These are phyloP conservation scores for Chalciporus pseudorubinellus DNA, from an alignment of 768 basidiomycete genomes.

Conservation along the genomic window DNA sequence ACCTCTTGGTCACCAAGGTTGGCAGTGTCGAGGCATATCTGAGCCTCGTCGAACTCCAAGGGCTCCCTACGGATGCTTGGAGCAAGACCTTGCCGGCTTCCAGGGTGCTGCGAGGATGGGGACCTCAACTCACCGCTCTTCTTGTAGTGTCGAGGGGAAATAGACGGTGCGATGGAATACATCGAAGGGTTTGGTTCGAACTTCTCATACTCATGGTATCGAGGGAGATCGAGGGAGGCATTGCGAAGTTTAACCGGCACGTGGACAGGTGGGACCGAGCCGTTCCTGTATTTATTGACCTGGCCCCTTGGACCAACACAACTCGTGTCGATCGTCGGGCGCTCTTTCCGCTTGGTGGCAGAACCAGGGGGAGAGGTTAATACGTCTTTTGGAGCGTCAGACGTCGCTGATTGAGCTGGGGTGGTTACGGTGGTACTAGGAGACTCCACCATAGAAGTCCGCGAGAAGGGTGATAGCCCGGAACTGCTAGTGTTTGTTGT, in stretches of 20 bases:
- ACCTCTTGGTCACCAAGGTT: conserved; percentile 30
- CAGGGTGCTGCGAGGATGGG: conserved; percentile 24
- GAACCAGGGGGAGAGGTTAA: conserved; percentile 14
- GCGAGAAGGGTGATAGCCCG: conserved; percentile 29
- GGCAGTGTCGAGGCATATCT: conserved; percentile 32
- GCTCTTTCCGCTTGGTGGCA: conserved; percentile 27
- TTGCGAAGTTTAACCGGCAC: conserved; percentile 30
- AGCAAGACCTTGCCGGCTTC: conserved; percentile 25
- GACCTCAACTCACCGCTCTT: conserved; percentile 21
- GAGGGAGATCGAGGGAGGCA: conserved; percentile 31
- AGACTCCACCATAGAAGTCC: conserved; percentile 24
- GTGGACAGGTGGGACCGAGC: conserved; percentile 31
- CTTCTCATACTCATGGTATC: conserved; percentile 20
- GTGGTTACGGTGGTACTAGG: conserved; percentile 28
- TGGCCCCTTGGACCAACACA: conserved; percentile 31
- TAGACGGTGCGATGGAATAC: conserved; percentile 31
- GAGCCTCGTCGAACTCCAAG: conserved; percentile 30
- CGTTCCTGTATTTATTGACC: conserved; percentile 31
- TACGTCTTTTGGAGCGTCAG: conserved; percentile 13
- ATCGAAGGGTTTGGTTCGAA: conserved; percentile 30
- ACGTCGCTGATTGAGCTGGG: conserved; percentile 24
- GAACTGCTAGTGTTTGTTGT: conserved; percentile 25
- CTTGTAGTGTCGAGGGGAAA: conserved; percentile 23
- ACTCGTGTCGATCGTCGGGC: conserved; percentile 33
- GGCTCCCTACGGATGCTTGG: conserved; percentile 29